Evolutionary conservation across 306 rosid species (phyloP).

Genomic region (Chamaecrista fasciculata): DNA sequence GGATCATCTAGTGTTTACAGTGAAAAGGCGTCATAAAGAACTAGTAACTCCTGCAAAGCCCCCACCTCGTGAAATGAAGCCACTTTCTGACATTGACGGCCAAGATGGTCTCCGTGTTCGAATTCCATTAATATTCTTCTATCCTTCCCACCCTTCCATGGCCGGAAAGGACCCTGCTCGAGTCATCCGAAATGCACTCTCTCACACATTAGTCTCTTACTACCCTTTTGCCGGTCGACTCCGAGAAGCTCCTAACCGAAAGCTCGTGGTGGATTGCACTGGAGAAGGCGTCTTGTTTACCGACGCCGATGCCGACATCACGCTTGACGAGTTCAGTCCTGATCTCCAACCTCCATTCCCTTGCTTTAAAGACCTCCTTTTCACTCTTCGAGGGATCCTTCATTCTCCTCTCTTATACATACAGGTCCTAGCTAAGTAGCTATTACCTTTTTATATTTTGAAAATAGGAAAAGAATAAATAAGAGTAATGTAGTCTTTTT

Average conservation of each 20-base stretch:
- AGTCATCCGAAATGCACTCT: not conserved
- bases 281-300: not conserved
- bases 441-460: too few relatives aligned
- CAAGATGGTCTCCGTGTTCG: not conserved
- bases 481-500: too few relatives aligned
- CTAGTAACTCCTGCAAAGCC: too few relatives aligned
- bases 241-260: not conserved
- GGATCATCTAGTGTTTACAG: too few relatives aligned
- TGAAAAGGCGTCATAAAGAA: too few relatives aligned
- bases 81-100: too few relatives aligned
- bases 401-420: too few relatives aligned
- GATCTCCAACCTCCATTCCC: not conserved
- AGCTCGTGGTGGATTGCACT: not conserved
- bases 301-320: not conserved
- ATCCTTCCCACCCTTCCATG: not conserved
- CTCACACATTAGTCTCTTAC: not conserved
- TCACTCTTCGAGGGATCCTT: not conserved
- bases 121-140: not conserved
- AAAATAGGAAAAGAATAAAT: too few relatives aligned
- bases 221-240: not conserved
- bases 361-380: not conserved
- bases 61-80: too few relatives aligned
- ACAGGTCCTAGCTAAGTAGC: not conserved
- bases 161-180: not conserved
- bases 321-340: not conserved